phyloP scores from a whole-genome alignment of 805 yeast genomes.

The Saturnispora quitensis region DNA sequence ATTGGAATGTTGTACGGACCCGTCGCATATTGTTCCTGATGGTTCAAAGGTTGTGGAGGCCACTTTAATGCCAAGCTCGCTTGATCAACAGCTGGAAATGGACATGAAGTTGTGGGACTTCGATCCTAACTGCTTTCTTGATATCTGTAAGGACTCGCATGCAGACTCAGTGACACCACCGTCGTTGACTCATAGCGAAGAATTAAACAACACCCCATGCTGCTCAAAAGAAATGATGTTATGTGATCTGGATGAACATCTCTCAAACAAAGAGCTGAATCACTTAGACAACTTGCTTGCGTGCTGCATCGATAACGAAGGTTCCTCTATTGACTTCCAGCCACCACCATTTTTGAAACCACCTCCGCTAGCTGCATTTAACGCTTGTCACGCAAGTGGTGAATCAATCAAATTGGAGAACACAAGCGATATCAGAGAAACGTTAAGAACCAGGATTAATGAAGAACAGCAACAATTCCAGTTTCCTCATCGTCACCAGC shows the following conservation, averaged over 20 bases:
- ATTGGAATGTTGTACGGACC: slow-evolving; percentile 14
- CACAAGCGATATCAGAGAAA: slow-evolving; percentile 2
- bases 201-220: neutral
- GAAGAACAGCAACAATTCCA: neutral
- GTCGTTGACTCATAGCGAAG: neutral
- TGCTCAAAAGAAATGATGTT: slow-evolving; percentile 3
- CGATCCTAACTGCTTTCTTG: slow-evolving; percentile 8
- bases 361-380: neutral
- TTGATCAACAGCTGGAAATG: neutral
- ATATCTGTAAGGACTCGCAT: neutral
- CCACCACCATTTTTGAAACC: neutral
- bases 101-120: slow-evolving; percentile 8
- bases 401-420: neutral
- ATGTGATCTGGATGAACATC: slow-evolving; percentile 6
- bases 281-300: slow-evolving; percentile 2
- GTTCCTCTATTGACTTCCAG: neutral
- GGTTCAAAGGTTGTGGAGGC: slow-evolving; percentile 1
- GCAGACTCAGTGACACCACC: neutral
- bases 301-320: neutral
- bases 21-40: slow-evolving; percentile 7
- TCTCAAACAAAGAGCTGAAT: neutral
- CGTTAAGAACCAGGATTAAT: neutral
- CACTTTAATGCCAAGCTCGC: neutral
- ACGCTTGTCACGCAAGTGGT: neutral
- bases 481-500: neutral